Percentiles rank a stretch among this genome's conserved stretches.
These are phyloP conservation scores for Coemansia sp. DNA, from an alignment of 192 early-diverging fungal genomes.

Conservation along the genomic window DNA sequence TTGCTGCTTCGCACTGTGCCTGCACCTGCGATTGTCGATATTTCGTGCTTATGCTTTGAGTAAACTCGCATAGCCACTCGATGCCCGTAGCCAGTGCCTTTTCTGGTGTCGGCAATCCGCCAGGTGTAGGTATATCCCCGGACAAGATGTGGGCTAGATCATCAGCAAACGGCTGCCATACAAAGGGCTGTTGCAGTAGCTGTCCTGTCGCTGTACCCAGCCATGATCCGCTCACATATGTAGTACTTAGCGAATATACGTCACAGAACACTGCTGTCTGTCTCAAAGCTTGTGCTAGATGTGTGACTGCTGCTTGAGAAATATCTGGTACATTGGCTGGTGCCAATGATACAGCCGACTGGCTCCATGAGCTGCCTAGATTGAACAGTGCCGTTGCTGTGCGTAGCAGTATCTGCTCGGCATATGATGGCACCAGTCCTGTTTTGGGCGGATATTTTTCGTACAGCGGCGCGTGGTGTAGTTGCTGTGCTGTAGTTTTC, in stretches of 20 bases:
- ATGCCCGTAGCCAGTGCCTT: conserved; percentile 8
- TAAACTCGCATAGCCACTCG: conserved; percentile 39
- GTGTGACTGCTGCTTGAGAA: conserved; percentile 8
- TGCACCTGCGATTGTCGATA: conserved; percentile 19
- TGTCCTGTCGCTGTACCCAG: conserved; percentile 10
- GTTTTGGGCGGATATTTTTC: conserved; percentile 29
- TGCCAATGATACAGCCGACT: conserved; percentile 12
- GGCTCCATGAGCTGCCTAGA: conserved; percentile 32
- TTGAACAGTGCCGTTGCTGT: conserved; percentile 40
- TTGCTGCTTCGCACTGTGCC: conserved; percentile 18
- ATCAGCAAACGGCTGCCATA: conserved; percentile 12
- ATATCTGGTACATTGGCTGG: conserved; percentile 19
- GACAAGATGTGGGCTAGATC: conserved; percentile 11
- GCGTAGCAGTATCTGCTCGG: conserved; percentile 29
- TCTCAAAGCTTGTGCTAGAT: conserved; percentile 18
- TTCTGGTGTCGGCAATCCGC: neutral
- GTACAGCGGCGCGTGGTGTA: conserved; percentile 29
- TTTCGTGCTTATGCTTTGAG: conserved; percentile 1
- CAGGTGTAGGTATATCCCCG: neutral
- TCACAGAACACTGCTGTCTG: conserved; percentile 28
- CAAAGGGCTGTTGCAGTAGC: conserved; percentile 25
- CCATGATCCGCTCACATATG: neutral
- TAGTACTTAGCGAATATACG: conserved; percentile 35
- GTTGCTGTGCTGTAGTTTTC: conserved; percentile 25
- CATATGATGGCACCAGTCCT: conserved; percentile 14